Evolutionary conservation across 169 alveolate genomes (phyloP), one percentile per base, ranked within the genome.

Genomic region (Plasmodium vinckei): DNA sequence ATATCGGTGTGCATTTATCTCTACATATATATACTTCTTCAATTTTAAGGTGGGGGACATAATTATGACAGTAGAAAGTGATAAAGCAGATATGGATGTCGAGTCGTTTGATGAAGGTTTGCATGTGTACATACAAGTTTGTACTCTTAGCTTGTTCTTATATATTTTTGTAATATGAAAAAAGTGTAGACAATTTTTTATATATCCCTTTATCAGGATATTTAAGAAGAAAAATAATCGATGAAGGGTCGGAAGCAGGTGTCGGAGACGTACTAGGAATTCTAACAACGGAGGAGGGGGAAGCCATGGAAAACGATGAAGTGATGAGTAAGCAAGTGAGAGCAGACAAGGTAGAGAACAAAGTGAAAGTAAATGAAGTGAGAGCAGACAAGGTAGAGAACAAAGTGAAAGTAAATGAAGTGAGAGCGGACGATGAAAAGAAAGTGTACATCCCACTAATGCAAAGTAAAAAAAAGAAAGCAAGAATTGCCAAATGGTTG

Each of bases 11-110:
- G n/a, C n/a, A n/a, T n/a, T n/a, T n/a, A n/a, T n/a, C 25, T 21
- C 25, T 21, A 21, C 25, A 21, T 21, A 21, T 21, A 21, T 21
- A 21, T 21, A 21, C 25, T 21, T 21, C 25, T 21, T 68, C 23
- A 57, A 57, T 33, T 39, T 49, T 68, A 64, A 86, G 91, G 53
- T 84, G 12, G 95, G 95, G 1, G 94, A 92, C 57, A 88, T 73
- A 42, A 71, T 87, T n/a, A 73, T 92, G 92, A 89, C 92, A 2
- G 94, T 90, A 0, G 94, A 90, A 69, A 87, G 93, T 60, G 95
- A 92, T 70, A 90, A 89, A 39, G 94, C 95, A 25, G 95, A 92
- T 59, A 92, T 92, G 94, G 94, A 92, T 19, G 94, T 89, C 12
- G 94, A 92, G 25, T 86, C 90, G 39, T 89, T 92, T 63, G 94